A percentile compares a stretch with the other conserved stretches of the same genome.
These are phyloP conservation scores for Pogostemon cablin DNA, from an alignment of 257 asterid genomes.

Conservation along the genomic window DNA sequence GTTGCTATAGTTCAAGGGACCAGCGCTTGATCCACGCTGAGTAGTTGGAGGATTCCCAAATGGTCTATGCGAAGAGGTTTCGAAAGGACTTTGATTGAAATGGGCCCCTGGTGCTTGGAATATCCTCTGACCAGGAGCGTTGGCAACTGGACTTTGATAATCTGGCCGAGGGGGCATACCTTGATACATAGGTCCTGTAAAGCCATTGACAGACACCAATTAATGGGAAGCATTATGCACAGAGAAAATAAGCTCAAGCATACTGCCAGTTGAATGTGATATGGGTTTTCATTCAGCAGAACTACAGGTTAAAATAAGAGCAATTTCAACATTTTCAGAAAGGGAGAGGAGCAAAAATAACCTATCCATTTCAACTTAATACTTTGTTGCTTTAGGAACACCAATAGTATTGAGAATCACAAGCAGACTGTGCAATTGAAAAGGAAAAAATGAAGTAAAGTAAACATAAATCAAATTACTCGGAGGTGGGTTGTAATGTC, in stretches of 20 bases:
- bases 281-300: slow-evolving; percentile 1
- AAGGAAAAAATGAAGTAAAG: neutral
- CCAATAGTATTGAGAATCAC: neutral
- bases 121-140: slow-evolving; percentile 42
- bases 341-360: neutral
- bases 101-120: slow-evolving; percentile 45
- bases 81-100: slow-evolving; percentile 37
- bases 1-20: slow-evolving; percentile 31
- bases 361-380: neutral
- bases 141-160: slow-evolving; percentile 44
- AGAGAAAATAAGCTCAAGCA: slow-evolving; percentile 6
- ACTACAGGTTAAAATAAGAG: neutral
- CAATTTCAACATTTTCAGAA: slow-evolving; percentile 15
- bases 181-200: slow-evolving; percentile 48
- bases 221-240: slow-evolving; percentile 5
- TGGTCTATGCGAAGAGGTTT: slow-evolving; percentile 38
- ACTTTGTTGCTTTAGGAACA: slow-evolving; percentile 2
- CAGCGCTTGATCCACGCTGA: slow-evolving; percentile 40
- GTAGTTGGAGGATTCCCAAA: slow-evolving; percentile 25
- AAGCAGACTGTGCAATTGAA: slow-evolving; percentile 10
- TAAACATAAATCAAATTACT: slow-evolving; percentile 44
- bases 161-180: slow-evolving; percentile 35
- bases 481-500: slow-evolving; percentile 47
- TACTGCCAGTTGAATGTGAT: neutral
- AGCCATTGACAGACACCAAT: neutral